Evolutionary conservation across 805 yeast species (phyloP), one percentile per base, ranked within the genome.

Genomic region (Yarrowia sp.): DNA sequence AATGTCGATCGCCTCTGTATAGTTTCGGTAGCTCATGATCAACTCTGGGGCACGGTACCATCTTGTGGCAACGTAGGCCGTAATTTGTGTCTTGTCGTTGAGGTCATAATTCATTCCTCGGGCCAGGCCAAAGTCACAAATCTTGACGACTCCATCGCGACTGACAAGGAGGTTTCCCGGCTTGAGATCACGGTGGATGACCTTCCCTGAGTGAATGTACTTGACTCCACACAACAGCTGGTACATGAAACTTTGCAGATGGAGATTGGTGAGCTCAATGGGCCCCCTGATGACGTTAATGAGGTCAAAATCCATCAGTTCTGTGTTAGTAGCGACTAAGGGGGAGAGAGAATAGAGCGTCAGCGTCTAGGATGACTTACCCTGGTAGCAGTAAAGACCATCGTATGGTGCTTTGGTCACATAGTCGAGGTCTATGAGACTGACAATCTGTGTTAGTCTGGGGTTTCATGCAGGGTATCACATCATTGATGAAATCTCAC

Each of bases 31-130:
- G 11, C 89, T 81, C 35, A 92, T 75, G 48, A 92, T 83, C 54
- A 92, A 79, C 71, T 92, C 98, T 0, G 98, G 98, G 0, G 98
- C 97, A 49, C 98, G 80, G 71, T 92, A 92, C 97, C 97, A 92
- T 66, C 98, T 78, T 0, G 98, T 92, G 0, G 97, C 97, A 24
- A 92, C 97, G 72, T 92, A 92, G 69, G 67, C 66, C 6, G 78
- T 76, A 64, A 73, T 72, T 30, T 66, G 54, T n/a, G 35, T 19
- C 30, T 74, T 40, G 32, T 40, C 28, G 30, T 36, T 26, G 22
- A 26, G 12, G 32, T 28, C 36, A 21, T 67, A 66, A 17, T 71
- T 49, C 12, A 90, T 79, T 1, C 96, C 96, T 71, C 98, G 79
- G 1, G 98, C 96, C 36, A 92, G 78, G 0, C 98, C 98, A 79